phyloP scores from a whole-genome alignment of 2,329 filamentous ascomycete genomes.

The Calonectria henricotiae region DNA sequence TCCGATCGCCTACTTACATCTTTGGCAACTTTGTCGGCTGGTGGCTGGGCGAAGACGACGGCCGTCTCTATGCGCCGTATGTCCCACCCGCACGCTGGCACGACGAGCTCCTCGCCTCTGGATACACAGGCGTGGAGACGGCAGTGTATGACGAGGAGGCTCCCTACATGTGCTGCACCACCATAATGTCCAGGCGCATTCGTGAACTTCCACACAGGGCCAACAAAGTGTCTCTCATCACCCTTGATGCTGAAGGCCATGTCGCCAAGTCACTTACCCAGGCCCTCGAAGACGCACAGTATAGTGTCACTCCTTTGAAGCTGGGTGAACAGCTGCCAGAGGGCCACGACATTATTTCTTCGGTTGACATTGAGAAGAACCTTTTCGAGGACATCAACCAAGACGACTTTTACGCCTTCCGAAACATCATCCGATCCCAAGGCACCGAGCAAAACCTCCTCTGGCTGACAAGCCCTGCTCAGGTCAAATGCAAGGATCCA shows the following conservation, averaged over 20 bases:
- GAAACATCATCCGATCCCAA: constrained; percentile 28
- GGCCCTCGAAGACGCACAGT: constrained; percentile 41
- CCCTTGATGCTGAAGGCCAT: not conserved
- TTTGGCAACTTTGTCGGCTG: constrained; percentile 55
- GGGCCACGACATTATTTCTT: constrained; percentile 51
- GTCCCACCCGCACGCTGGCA: constrained; percentile 51
- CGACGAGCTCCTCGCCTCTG: constrained; percentile 48
- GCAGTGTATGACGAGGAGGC: constrained; percentile 17
- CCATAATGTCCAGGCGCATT: constrained; percentile 36
- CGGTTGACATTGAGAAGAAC: constrained; percentile 50
- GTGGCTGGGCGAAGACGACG: constrained; percentile 57
- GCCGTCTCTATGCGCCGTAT: constrained; percentile 51
- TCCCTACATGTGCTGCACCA: constrained; percentile 39
- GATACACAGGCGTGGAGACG: constrained; percentile 44
- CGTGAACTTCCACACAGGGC: not conserved
- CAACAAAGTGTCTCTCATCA: constrained; percentile 20
- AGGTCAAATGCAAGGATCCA: constrained; percentile 52
- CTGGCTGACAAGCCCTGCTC: constrained; percentile 55
- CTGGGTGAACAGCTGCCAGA: constrained; percentile 40
- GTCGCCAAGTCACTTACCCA: constrained; percentile 2
- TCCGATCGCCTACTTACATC: constrained; percentile 53
- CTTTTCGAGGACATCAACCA: constrained; percentile 51
- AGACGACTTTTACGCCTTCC: constrained; percentile 39
- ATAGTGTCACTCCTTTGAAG: constrained; percentile 36
- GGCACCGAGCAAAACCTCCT: constrained; percentile 41